Evolutionary conservation across 1,139 yeast species (phyloP), one percentile per base, ranked within the genome.

Genomic region (Hyphopichia burtonii): DNA sequence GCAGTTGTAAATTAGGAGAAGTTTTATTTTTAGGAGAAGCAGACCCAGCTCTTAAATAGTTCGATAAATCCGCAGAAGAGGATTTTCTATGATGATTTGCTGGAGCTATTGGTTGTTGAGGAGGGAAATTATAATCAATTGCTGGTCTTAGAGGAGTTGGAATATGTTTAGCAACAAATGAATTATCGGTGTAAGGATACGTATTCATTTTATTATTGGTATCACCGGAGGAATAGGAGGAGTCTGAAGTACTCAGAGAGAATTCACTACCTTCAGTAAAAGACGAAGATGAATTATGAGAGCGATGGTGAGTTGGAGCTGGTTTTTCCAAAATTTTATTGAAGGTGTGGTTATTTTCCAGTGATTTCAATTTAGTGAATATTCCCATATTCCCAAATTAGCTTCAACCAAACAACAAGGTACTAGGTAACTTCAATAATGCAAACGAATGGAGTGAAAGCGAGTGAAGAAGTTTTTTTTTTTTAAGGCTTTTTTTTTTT

Each of bases 221-320:
- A 18, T 63, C 69, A 30, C 54, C 47, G 18, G 70, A 65, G 4
- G 73, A 65, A 42, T 59, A 54, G 32, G 68, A 66, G 5, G 72
- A 64, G 28, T 61, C 65, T 22, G 71, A 66, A 20, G 61, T 63
- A 18, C 60, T 52, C 27, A 61, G 50, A 64, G 61, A 66, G 38
- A 66, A 62, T 25, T 66, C 72, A 46, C 66, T 60, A 8, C 63
- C 68, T 28, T 27, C 38, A 38, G 55, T 55, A 25, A 55, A 48
- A n/a, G 69, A 56, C 16, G 48, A 48, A 15, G 49, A 39, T 22
- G 58, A 49, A 8, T 44, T 39, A 39, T 52, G 55, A 15, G 51
- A 39, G 28, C 47, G 40, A 20, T 32, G 41, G 32, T 32, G 48
- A 31, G 40, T 42, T 16, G 39, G 39, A n/a, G 34, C 30, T 15